Evolutionary conservation across 257 asterid species (phyloP).

Genomic region (Buddleja alternifolia): DNA sequence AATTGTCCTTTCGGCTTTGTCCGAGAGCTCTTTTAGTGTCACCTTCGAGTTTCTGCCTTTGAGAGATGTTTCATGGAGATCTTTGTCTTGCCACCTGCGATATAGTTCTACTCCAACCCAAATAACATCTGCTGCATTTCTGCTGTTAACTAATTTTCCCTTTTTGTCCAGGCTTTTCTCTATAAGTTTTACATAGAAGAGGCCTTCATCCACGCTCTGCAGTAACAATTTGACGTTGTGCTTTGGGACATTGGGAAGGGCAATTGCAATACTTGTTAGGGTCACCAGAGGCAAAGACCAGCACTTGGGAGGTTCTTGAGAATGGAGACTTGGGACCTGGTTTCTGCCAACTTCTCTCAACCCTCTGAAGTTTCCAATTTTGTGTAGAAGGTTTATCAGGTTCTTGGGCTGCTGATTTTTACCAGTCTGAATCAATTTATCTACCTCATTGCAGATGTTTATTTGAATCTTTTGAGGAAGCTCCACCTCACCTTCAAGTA

Average conservation of each 20-base stretch:
- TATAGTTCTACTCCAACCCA: background rate
- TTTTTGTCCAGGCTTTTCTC: background rate
- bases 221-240: constrained; percentile 7
- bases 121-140: background rate
- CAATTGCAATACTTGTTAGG: constrained; percentile 39
- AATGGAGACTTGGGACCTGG: constrained; percentile 25
- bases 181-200: background rate
- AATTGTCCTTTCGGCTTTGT: background rate
- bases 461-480: constrained; percentile 9
- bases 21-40: background rate
- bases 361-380: constrained; percentile 23
- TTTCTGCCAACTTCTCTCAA: constrained; percentile 28
- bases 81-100: constrained; percentile 4
- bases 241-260: constrained; percentile 32
- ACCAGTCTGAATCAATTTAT: constrained; percentile 23
- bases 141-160: background rate
- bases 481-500: constrained; percentile 31
- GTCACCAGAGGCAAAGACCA: constrained; percentile 42
- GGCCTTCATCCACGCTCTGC: constrained; percentile 11
- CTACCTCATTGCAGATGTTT: constrained; percentile 20
- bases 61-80: background rate
- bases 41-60: background rate
- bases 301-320: constrained; percentile 33
- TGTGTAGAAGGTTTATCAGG: constrained; percentile 27
- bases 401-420: constrained; percentile 18